Evolutionary conservation across 768 basidiomycete genomes (phyloP).

Genomic region (Leccinum fibrillosum): DNA sequence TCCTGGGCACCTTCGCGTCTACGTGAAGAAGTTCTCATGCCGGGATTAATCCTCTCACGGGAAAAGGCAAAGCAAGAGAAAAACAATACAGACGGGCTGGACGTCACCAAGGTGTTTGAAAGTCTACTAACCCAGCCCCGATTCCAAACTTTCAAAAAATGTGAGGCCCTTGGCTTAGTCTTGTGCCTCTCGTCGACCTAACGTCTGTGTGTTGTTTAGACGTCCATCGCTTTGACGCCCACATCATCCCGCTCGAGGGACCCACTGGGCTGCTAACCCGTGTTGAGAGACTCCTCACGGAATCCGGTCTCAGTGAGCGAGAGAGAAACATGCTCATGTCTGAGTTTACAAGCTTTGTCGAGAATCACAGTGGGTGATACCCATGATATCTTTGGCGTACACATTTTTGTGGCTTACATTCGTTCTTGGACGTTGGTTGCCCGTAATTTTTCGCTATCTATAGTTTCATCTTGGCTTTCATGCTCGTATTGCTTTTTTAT

Average conservation of each 20-base stretch:
- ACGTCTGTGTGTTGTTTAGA: conserved; percentile 38
- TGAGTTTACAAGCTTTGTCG: conserved; percentile 57
- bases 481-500: conserved; percentile 20
- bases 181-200: conserved; percentile 8
- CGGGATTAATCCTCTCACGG: conserved; percentile 31
- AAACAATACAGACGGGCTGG: conserved; percentile 18
- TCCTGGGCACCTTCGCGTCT: conserved; percentile 71
- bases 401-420: not conserved
- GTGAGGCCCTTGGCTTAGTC: conserved; percentile 39
- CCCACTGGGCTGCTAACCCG: conserved; percentile 64
- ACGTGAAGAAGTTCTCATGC: conserved; percentile 63
- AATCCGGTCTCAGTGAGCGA: conserved; percentile 46
- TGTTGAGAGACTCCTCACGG: conserved; percentile 57
- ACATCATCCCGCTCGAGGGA: conserved; percentile 73
- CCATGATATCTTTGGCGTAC: not conserved
- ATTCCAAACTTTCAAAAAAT: conserved; percentile 53
- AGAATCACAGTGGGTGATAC: conserved; percentile 26
- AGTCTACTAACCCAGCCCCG: conserved; percentile 33
- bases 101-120: conserved; percentile 39
- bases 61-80: conserved; percentile 26
- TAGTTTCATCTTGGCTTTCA: conserved; percentile 9
- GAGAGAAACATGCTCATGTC: conserved; percentile 52
- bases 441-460: conserved; percentile 29
- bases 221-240: conserved; percentile 71
- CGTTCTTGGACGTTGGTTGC: conserved; percentile 12